A percentile compares a stretch with the other conserved stretches of the same genome.
Conservation (phyloP, 176 grass and related monocot species). For the Lolium rigidum region DNA sequence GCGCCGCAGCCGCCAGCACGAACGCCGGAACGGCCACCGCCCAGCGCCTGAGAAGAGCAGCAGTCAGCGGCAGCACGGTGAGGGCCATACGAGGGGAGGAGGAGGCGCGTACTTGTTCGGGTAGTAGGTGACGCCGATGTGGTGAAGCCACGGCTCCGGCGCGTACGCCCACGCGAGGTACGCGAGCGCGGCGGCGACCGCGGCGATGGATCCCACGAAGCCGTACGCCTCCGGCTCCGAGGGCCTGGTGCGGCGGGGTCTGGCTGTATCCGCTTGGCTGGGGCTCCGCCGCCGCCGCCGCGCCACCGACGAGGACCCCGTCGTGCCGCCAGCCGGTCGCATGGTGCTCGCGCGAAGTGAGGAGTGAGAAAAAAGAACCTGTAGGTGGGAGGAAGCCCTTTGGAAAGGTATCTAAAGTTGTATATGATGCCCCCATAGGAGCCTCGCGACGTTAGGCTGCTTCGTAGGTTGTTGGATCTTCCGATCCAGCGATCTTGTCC, state of each 20-base stretch:
- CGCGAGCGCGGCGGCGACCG: constrained; percentile 29
- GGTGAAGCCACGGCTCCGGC: constrained; percentile 57
- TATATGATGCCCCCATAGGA: no score
- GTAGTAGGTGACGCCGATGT: constrained; percentile 73
- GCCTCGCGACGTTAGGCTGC: no score
- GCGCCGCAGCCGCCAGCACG: constrained; percentile 43
- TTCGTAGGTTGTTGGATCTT: no score
- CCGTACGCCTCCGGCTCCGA: constrained; percentile 87
- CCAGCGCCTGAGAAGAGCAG: constrained; percentile 55
- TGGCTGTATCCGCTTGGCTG: constrained; percentile 43
- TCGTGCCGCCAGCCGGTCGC: background rate
- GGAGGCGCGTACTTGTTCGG: constrained; percentile 56
- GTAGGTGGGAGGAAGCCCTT: no score
- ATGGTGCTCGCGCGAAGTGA: background rate
- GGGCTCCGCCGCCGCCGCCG: constrained; percentile 54
- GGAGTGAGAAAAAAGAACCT: background rate
- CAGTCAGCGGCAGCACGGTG: background rate
- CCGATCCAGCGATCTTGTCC: no score
- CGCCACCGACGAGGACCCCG: background rate
- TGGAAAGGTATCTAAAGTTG: no score
- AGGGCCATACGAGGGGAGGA: no score
- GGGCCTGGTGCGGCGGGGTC: constrained; percentile 45
- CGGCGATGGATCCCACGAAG: constrained; percentile 80
- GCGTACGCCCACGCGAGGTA: constrained; percentile 76
- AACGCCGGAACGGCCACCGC: constrained; percentile 62